phyloP scores from a whole-genome alignment of 345 rosid genomes.

The Boechera divaricarpa region DNA sequence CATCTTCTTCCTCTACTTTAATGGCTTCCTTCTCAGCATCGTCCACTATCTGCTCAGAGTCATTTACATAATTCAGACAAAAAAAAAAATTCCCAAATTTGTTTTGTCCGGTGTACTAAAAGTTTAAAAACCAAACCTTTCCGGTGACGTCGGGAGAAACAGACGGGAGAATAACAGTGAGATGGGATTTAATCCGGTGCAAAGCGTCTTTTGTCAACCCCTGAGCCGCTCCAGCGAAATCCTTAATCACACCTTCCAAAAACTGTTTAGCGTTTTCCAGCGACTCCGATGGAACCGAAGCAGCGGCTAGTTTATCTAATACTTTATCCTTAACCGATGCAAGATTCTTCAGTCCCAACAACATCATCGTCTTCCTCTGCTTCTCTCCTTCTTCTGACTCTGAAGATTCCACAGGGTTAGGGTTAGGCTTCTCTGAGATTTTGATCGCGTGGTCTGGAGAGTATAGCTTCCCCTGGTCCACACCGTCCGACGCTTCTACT shows the following conservation, averaged over 20 bases:
- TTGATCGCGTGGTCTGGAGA: conserved; percentile 48
- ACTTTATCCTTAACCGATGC: conserved; percentile 54
- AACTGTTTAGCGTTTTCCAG: conserved; percentile 54
- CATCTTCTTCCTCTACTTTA: conserved; percentile 42
- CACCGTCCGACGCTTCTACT: conserved; percentile 21
- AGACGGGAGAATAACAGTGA: conserved; percentile 49
- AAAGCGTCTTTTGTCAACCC: conserved; percentile 58
- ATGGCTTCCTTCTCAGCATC: conserved; percentile 57
- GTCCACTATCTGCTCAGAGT: conserved; percentile 51
- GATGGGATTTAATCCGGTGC: conserved; percentile 52
- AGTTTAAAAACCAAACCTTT: conserved; percentile 35
- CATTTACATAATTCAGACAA: neutral
- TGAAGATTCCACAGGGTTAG: neutral
- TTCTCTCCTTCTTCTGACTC: conserved; percentile 1
- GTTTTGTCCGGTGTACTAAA: neutral
- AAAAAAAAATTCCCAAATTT: neutral
- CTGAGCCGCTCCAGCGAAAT: conserved; percentile 55
- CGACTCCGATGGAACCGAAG: conserved; percentile 55
- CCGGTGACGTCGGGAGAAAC: conserved; percentile 51
- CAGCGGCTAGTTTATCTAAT: conserved; percentile 52
- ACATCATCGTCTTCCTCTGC: conserved; percentile 31
- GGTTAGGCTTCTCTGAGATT: neutral
- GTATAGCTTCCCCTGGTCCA: conserved; percentile 35
- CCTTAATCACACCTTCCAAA: conserved; percentile 51
- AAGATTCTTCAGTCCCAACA: conserved; percentile 47